Percentiles rank a stretch among this genome's conserved stretches.
These are phyloP conservation scores for Schrenkiella parvula DNA, from an alignment of 345 rosid genomes.

Conservation along the genomic window DNA sequence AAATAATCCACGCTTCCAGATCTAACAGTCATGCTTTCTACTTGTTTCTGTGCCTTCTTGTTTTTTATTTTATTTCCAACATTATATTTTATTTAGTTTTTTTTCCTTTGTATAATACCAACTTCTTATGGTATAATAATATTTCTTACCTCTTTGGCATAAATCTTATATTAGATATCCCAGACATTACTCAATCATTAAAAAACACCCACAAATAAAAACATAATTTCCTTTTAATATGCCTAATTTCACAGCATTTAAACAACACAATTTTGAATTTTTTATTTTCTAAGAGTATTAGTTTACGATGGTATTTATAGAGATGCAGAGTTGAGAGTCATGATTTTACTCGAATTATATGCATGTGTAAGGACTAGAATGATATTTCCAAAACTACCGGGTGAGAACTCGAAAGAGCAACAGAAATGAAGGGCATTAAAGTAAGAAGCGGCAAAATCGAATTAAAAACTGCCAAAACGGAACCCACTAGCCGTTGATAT, in stretches of 20 bases:
- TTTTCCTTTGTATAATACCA: neutral
- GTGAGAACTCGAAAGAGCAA: neutral
- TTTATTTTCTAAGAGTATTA: neutral
- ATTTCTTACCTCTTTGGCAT: neutral
- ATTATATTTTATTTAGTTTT: too few species aligned
- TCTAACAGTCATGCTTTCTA: slow-evolving; percentile 17
- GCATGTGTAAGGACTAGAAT: neutral
- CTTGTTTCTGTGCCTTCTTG: neutral
- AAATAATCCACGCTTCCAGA: slow-evolving; percentile 2
- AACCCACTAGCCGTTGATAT: slow-evolving; percentile 22
- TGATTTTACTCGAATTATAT: neutral
- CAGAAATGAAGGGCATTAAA: neutral
- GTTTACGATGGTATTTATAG: neutral
- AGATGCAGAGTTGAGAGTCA: neutral
- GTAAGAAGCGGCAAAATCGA: slow-evolving; percentile 25
- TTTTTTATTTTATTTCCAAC: neutral
- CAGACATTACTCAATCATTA: neutral
- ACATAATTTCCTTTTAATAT: neutral
- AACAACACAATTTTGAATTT: neutral
- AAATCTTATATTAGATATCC: neutral
- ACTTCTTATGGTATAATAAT: neutral
- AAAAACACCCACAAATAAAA: neutral
- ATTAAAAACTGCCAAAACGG: slow-evolving; percentile 33
- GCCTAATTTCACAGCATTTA: neutral
- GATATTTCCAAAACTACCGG: neutral